Evolutionary conservation across 495 filamentous ascomycete species (phyloP), one percentile per base, ranked within the genome.

Genomic region (Penicillium subrubescens): DNA sequence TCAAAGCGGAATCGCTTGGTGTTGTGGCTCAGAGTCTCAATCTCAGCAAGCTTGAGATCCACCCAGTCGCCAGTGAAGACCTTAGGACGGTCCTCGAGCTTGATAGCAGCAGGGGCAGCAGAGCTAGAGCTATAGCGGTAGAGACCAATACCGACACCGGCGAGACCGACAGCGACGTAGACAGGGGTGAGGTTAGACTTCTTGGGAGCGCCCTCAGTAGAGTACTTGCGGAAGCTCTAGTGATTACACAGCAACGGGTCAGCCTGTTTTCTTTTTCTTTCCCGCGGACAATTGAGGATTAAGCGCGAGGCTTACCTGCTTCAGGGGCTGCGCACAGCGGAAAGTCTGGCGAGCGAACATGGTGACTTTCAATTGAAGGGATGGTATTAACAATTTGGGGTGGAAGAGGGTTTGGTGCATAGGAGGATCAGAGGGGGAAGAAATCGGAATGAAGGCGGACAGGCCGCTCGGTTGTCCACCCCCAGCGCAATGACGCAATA

Each of bases 1-100:
- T 85, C 83, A 79, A 97, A 97, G 68, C 90, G 88, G 71, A 97
- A 80, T 51, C 81, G 84, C 88, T 97, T 97, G 61, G 92, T 93
- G 83, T 97, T 97, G 81, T 90, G 88, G 80, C 90, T 96, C 78
- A 97, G 75, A 15, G 75, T 70, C 79, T 92, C 89, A 66, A 92
- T 84, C n/a, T 87, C 85, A 48, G 92, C 87, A 50, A 99, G 84
- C 81, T 89, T 87, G 66, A 96, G 86, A 64, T 86, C 85, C 46
- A 97, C 76, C 77, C 91, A 96, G 69, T 92, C 92, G 61, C 94
- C 96, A 19, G 82, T 90, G 76, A 99, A 91, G 35, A 90, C 75
- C 71, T 79, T 81, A 35, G 73, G 66, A 37, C 77, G 74, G 29
- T 80, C 72, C 68, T 77, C 75, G 62, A 69, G 70, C 71, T 81